phyloP scores from a whole-genome alignment of 164 flowering plant genomes.

The Paratinospora sagittata region DNA sequence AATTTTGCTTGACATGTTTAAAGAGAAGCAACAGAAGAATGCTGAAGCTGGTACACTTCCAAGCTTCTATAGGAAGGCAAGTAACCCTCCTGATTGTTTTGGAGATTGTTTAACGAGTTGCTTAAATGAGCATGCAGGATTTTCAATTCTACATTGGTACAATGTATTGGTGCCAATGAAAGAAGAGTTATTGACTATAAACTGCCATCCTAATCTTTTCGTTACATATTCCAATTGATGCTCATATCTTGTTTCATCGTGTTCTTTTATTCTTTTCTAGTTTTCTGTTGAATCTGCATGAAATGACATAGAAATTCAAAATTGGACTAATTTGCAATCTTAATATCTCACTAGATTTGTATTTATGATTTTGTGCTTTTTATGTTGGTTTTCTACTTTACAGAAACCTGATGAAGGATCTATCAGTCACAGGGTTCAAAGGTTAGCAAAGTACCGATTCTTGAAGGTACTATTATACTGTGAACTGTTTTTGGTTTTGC shows the following conservation, averaged over 20 bases:
- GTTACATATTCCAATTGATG: neutral
- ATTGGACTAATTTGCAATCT: neutral
- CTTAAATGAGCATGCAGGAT: neutral
- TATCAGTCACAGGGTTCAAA: constrained; percentile 84
- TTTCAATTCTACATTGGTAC: neutral
- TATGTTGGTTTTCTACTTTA: constrained; percentile 10
- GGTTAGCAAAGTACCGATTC: constrained; percentile 84
- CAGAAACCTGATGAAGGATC: constrained; percentile 99
- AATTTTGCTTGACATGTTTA: constrained; percentile 86
- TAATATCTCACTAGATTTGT: neutral
- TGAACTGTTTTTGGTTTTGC: neutral
- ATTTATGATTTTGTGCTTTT: neutral
- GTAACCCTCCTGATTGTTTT: constrained; percentile 9
- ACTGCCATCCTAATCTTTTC: too few species aligned
- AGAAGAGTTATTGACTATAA: too few species aligned
- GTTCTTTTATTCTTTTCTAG: neutral
- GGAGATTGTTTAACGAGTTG: constrained; percentile 11
- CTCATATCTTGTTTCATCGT: neutral
- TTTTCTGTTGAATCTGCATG: neutral
- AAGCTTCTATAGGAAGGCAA: constrained; percentile 86
- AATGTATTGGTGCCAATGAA: neutral
- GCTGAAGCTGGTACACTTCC: constrained; percentile 85
- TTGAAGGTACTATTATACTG: constrained; percentile 50
- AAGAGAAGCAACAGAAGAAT: constrained; percentile 88
- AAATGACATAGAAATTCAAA: neutral